Percentiles rank a stretch among this genome's conserved stretches.
phyloP scores from a whole-genome alignment of 495 filamentous ascomycete genomes.

The Neurospora sublineolata region DNA sequence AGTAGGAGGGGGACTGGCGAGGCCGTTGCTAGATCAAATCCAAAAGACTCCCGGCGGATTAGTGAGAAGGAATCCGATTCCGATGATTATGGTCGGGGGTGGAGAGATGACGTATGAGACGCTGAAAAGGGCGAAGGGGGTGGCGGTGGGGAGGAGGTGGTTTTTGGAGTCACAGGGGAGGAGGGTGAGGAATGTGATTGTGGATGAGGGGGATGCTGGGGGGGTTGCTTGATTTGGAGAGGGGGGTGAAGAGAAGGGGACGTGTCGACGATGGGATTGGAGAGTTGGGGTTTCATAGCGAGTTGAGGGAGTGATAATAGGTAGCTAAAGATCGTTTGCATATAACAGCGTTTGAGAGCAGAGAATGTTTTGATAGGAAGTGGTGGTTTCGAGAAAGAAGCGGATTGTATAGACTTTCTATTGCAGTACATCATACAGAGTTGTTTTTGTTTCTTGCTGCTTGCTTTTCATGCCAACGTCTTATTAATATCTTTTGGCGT shows the following conservation, averaged over 20 bases:
- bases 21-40: constrained; percentile 66
- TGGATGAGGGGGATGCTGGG: constrained; percentile 34
- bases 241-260: not conserved
- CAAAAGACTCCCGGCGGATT: constrained; percentile 66
- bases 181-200: constrained; percentile 66
- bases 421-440: not conserved
- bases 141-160: constrained; percentile 70
- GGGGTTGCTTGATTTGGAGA: not conserved
- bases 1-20: constrained; percentile 18
- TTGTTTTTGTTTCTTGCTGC: not conserved
- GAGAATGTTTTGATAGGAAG: not conserved
- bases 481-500: not conserved
- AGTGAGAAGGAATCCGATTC: constrained; percentile 57
- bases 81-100: constrained; percentile 77
- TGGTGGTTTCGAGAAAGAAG: not conserved
- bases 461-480: not conserved
- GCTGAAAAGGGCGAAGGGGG: constrained; percentile 43
- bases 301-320: not conserved
- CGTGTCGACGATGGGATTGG: not conserved
- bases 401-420: not conserved
- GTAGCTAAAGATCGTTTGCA: not conserved
- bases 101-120: constrained; percentile 56
- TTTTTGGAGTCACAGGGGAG: constrained; percentile 76
- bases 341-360: not conserved
- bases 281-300: not conserved